These are phyloP conservation scores for Ananas comosus DNA, from an alignment of 176 grass and related monocot species.

Conservation along the genomic window DNA sequence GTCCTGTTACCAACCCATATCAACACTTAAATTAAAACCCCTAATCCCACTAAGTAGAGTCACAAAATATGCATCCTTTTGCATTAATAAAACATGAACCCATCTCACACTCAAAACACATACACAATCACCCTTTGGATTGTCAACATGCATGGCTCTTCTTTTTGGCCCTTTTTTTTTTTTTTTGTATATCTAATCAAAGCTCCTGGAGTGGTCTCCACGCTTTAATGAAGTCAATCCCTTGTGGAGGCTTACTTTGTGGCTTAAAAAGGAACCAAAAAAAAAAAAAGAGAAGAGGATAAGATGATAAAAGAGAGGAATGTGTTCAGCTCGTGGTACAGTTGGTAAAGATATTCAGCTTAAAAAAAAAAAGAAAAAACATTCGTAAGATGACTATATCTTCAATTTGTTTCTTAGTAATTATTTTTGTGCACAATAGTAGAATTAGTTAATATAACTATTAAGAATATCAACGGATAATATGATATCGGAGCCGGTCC, in stretches of 20 bases:
- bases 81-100: neutral
- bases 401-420: too few relatives aligned
- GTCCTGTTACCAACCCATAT: neutral
- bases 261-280: neutral
- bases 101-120: neutral
- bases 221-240: neutral
- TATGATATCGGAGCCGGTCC: too few relatives aligned
- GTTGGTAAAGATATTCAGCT: too few relatives aligned
- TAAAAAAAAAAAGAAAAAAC: too few relatives aligned
- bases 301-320: neutral
- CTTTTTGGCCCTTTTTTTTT: neutral
- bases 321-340: neutral
- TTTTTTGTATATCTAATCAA: neutral
- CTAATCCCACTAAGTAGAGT: neutral
- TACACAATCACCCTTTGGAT: neutral
- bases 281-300: neutral
- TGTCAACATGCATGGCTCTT: too few relatives aligned
- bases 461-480: too few relatives aligned
- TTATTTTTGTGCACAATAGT: too few relatives aligned
- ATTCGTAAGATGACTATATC: too few relatives aligned
- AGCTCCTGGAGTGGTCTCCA: neutral
- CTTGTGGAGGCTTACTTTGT: neutral
- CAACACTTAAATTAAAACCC: neutral
- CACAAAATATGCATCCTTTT: neutral
- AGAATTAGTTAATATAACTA: too few relatives aligned